These are phyloP conservation scores for Fusarium siculi DNA, from an alignment of 2,329 filamentous ascomycete species.

Conservation along the genomic window DNA sequence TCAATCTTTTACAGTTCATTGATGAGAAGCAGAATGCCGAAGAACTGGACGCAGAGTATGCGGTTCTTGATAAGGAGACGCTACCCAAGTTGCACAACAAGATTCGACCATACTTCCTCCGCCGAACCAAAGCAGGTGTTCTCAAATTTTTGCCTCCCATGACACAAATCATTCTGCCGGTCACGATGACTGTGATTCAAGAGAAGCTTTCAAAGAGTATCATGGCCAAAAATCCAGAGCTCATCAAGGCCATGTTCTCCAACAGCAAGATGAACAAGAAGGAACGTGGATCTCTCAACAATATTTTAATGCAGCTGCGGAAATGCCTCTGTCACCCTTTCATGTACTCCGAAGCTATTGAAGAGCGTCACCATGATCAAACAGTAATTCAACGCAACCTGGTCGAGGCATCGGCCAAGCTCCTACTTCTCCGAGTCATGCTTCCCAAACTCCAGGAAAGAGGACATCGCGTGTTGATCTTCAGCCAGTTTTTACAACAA, in stretches of 20 bases:
- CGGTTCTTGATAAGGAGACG: conserved; percentile 83
- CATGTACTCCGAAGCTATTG: conserved; percentile 89
- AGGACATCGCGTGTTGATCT: conserved; percentile 91
- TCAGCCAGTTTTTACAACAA: conserved; percentile 93
- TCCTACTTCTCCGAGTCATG: conserved; percentile 85
- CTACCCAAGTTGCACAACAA: conserved; percentile 82
- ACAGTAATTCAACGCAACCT: conserved; percentile 79
- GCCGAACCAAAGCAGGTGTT: conserved; percentile 89
- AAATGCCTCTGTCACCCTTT: conserved; percentile 98
- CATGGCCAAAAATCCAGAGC: conserved; percentile 86
- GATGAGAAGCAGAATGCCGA: conserved; percentile 77
- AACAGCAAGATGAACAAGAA: conserved; percentile 71
- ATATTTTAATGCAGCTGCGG: conserved; percentile 93
- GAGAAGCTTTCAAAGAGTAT: conserved; percentile 96
- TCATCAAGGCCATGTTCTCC: conserved; percentile 88
- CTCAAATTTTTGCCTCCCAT: conserved; percentile 92
- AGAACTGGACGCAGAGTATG: conserved; percentile 78
- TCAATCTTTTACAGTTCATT: conserved; percentile 96
- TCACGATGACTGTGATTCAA: conserved; percentile 95
- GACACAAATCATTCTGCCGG: conserved; percentile 92
- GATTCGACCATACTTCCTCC: conserved; percentile 77
- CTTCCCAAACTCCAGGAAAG: conserved; percentile 86
- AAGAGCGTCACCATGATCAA: conserved; percentile 76
- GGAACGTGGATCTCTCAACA: conserved; percentile 86
- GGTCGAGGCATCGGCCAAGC: conserved; percentile 90